Evolutionary conservation across 1,284 basidiomycete genomes (phyloP).

Genomic region (Irpex sp.): DNA sequence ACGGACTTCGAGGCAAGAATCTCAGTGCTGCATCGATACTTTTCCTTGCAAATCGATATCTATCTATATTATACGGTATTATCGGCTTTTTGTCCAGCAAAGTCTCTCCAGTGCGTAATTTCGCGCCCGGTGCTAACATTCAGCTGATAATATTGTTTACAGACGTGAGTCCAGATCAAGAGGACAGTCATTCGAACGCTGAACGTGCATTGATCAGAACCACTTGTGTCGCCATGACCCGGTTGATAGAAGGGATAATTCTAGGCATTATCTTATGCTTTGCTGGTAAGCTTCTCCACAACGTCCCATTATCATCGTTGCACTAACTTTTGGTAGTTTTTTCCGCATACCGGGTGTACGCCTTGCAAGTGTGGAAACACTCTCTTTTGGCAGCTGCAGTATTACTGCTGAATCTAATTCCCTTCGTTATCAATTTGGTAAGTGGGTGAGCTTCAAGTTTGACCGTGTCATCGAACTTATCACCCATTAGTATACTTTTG

Average conservation of each 20-base stretch:
- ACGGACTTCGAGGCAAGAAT: not conserved
- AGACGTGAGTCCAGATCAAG: not conserved
- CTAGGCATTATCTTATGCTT: not conserved
- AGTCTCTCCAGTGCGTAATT: not conserved
- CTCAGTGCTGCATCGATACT: not conserved
- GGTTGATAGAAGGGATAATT: slow-evolving; percentile 6
- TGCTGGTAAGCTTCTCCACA: not conserved
- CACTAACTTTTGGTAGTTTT: not conserved
- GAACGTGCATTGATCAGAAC: slow-evolving; percentile 1
- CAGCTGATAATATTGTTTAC: not conserved
- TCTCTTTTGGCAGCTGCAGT: not conserved
- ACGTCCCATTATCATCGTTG: not conserved
- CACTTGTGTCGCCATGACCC: not conserved
- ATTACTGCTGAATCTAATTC: slow-evolving; percentile 4
- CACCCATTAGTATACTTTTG: slow-evolving; percentile 8
- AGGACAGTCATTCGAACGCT: not conserved
- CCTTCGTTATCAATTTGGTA: slow-evolving; percentile 4
- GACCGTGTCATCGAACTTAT: not conserved
- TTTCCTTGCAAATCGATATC: slow-evolving; percentile 6
- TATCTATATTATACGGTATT: slow-evolving; percentile 2
- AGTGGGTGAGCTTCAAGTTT: not conserved
- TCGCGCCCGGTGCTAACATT: not conserved
- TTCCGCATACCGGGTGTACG: slow-evolving; percentile 5
- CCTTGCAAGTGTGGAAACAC: not conserved
- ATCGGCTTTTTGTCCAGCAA: not conserved